A percentile compares a stretch with the other conserved stretches of the same genome.
Conservation (phyloP, 2,329 filamentous ascomycete genomes). For the Cyclaneusma minus region DNA sequence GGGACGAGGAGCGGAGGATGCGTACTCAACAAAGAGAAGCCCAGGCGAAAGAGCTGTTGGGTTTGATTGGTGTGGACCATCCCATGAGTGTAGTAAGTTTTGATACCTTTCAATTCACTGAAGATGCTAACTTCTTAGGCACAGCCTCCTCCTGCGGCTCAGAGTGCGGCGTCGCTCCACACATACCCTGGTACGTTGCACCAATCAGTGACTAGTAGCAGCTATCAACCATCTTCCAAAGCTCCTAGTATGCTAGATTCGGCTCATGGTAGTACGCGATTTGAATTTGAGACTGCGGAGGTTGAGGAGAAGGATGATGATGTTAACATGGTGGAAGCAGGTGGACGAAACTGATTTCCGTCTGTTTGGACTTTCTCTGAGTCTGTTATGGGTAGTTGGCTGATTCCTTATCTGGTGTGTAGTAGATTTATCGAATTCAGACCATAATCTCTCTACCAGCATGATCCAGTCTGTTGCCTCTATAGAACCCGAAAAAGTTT, state of each 20-base stretch:
- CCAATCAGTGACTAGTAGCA: no score
- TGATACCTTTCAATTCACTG: constrained; percentile 2
- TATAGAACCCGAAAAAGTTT: constrained; percentile 5
- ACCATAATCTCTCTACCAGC: constrained; percentile 12
- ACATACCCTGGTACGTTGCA: no score
- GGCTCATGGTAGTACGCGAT: constrained; percentile 5
- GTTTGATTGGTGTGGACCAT: constrained; percentile 6
- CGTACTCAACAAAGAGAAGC: constrained; percentile 10
- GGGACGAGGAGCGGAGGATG: constrained; percentile 11
- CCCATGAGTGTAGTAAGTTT: constrained; percentile 3
- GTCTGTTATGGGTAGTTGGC: not conserved
- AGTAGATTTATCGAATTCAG: constrained; percentile 16
- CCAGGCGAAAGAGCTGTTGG: constrained; percentile 13
- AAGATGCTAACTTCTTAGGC: constrained; percentile 7
- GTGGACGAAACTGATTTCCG: constrained; percentile 16
- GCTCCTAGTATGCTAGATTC: no score
- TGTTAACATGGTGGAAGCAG: constrained; percentile 9
- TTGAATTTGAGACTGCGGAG: constrained; percentile 12
- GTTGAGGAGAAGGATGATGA: constrained; percentile 13
- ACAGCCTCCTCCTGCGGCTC: not conserved
- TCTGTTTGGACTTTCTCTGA: no score
- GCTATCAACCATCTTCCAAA: no score
- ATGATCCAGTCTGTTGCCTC: constrained; percentile 3
- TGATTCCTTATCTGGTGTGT: constrained; percentile 10
- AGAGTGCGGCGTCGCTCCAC: no score